Percentiles rank a stretch among this genome's conserved stretches.
Evolutionary conservation across 371 early-diverging fungal species (phyloP).

Genomic region (Syncephalastrum contaminatum): DNA sequence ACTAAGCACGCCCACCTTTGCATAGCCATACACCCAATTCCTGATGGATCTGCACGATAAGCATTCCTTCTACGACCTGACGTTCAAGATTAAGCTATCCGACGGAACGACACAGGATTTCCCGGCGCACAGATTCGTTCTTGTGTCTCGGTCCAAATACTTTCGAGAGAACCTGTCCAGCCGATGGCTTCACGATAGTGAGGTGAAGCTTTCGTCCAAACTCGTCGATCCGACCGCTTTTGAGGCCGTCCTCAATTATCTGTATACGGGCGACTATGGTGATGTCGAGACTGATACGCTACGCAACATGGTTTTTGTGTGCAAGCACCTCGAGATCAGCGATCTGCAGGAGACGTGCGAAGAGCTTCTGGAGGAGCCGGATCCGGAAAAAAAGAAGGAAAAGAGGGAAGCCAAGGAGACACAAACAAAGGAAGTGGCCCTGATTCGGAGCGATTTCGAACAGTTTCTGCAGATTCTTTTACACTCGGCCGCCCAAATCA

Average conservation of each 20-base stretch:
- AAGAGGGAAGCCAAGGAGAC: constrained; percentile 18
- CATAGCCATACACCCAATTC: constrained; percentile 28
- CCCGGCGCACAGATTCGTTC: constrained; percentile 31
- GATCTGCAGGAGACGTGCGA: constrained; percentile 20
- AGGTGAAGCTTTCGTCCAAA: constrained; percentile 18
- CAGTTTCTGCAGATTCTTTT: constrained; percentile 21
- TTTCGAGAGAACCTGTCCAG: constrained; percentile 22
- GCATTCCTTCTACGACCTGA: constrained; percentile 29
- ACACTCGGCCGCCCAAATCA: constrained; percentile 7
- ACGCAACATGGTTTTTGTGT: constrained; percentile 28
- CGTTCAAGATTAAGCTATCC: constrained; percentile 20
- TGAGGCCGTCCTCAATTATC: constrained; percentile 26
- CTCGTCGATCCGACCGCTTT: constrained; percentile 30
- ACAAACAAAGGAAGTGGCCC: constrained; percentile 26
- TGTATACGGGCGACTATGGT: constrained; percentile 36
- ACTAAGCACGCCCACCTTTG: not conserved
- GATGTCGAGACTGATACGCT: constrained; percentile 15
- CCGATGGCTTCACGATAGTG: constrained; percentile 19
- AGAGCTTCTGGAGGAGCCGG: constrained; percentile 5
- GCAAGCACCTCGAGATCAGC: constrained; percentile 24
- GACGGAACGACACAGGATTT: constrained; percentile 15
- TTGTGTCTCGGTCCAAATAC: constrained; percentile 29
- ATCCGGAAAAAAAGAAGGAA: constrained; percentile 1
- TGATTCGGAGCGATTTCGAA: constrained; percentile 31
- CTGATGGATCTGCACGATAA: constrained; percentile 24